phyloP scores from a whole-genome alignment of 208 protist genomes.

The Perkinsela sp. region DNA sequence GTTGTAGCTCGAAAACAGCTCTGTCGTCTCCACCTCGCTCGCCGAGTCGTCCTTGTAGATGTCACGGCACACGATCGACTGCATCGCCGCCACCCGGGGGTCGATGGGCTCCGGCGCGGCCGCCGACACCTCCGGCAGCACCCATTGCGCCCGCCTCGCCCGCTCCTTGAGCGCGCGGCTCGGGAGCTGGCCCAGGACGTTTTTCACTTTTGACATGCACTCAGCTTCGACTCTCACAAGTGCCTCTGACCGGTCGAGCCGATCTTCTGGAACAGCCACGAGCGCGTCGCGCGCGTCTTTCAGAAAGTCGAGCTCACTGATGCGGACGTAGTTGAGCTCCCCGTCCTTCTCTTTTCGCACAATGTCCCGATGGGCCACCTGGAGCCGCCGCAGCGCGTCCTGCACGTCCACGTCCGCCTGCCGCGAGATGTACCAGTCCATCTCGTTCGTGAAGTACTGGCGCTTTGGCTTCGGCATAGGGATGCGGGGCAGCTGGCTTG shows the following conservation, averaged over 20 bases:
- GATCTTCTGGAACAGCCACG: neutral
- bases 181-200: neutral
- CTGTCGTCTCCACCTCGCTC: neutral
- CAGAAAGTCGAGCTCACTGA: neutral
- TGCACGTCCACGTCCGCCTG: neutral
- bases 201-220: neutral
- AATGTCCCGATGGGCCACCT: neutral
- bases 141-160: neutral
- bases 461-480: neutral
- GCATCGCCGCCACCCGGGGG: neutral
- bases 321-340: neutral
- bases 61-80: neutral
- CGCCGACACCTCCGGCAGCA: neutral
- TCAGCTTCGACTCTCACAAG: neutral
- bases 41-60: neutral
- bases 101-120: neutral
- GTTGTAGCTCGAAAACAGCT: neutral
- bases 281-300: neutral
- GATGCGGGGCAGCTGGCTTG: neutral
- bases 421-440: neutral
- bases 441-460: neutral
- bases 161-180: neutral
- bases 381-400: neutral
- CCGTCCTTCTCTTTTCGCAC: neutral
- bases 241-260: neutral